Conservation (phyloP, 108 stramenopile genomes). For the Fistulifera pelliculosa region DNA sequence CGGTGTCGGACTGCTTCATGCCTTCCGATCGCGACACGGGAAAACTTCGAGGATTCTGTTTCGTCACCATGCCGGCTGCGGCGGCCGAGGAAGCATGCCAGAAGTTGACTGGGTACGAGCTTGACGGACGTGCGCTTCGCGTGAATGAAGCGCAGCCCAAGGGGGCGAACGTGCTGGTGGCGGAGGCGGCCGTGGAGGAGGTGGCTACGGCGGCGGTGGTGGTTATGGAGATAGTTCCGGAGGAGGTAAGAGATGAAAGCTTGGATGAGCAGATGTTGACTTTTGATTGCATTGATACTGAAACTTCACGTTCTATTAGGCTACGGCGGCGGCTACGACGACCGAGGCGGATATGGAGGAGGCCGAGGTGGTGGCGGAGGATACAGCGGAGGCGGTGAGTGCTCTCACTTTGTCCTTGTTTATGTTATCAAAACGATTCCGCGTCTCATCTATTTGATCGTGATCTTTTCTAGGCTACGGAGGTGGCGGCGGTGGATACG, state of each 20-base stretch:
- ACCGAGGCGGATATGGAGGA: conserved; percentile 21
- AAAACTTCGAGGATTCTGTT: conserved; percentile 80
- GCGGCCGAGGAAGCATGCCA: conserved; percentile 73
- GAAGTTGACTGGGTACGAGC: conserved; percentile 70
- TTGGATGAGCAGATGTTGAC: no score
- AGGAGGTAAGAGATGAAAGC: no score
- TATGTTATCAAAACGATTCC: not conserved
- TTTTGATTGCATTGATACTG: no score
- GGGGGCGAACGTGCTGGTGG: conserved; percentile 34
- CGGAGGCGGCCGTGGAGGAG: conserved; percentile 25
- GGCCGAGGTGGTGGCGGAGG: conserved; percentile 30
- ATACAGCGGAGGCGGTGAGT: conserved; percentile 19
- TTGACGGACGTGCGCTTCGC: conserved; percentile 76
- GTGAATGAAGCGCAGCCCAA: conserved; percentile 89
- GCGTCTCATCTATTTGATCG: not conserved
- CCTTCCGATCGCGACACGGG: conserved; percentile 78
- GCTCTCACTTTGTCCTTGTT: not conserved
- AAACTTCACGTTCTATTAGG: no score
- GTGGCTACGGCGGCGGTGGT: conserved; percentile 17
- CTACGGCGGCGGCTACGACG: conserved; percentile 19
- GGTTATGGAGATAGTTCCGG: no score
- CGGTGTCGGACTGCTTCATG: conserved; percentile 77
- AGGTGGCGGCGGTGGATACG: conserved; percentile 29
- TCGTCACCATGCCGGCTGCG: conserved; percentile 80
- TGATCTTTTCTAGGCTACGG: conserved; percentile 15